Evolutionary conservation across 2,329 filamentous ascomycete species (phyloP).

Genomic region (Arachnopeziza araneosa): DNA sequence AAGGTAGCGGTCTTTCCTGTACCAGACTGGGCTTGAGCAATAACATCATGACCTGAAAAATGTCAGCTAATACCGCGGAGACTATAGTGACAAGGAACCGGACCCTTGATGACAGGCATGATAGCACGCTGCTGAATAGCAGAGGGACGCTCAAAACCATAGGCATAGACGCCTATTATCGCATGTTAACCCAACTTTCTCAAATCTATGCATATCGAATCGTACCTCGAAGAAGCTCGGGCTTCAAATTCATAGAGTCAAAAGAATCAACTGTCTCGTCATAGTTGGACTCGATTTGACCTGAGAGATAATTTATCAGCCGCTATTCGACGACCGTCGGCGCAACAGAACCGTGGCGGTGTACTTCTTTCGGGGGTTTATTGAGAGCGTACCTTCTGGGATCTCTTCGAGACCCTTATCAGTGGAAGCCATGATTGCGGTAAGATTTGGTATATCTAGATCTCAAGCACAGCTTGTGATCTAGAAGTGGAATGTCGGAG

Average conservation of each 20-base stretch:
- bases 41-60: slow-evolving; percentile 83
- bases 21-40: slow-evolving; percentile 98
- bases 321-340: slow-evolving; percentile 9
- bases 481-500: slow-evolving; percentile 43
- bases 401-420: slow-evolving; percentile 98
- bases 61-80: slow-evolving; percentile 15
- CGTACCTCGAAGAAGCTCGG: slow-evolving; percentile 91
- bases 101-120: slow-evolving; percentile 99
- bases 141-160: slow-evolving; percentile 99
- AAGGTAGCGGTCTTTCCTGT: slow-evolving; percentile 99
- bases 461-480: slow-evolving; percentile 76
- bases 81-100: slow-evolving; percentile 32
- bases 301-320: slow-evolving; percentile 42
- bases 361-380: background rate
- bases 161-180: slow-evolving; percentile 77
- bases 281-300: slow-evolving; percentile 99
- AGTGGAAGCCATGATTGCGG: slow-evolving; percentile 92
- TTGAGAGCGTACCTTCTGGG: slow-evolving; percentile 69
- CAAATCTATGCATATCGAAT: slow-evolving; percentile 22
- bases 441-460: slow-evolving; percentile 52
- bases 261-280: slow-evolving; percentile 99
- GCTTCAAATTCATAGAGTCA: slow-evolving; percentile 95
- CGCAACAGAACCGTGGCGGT: background rate
- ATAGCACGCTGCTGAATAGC: slow-evolving; percentile 99
- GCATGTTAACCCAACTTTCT: slow-evolving; percentile 17